These are phyloP conservation scores for Annulohypoxylon maeteangense DNA, from an alignment of 495 filamentous ascomycete genomes.

Conservation along the genomic window DNA sequence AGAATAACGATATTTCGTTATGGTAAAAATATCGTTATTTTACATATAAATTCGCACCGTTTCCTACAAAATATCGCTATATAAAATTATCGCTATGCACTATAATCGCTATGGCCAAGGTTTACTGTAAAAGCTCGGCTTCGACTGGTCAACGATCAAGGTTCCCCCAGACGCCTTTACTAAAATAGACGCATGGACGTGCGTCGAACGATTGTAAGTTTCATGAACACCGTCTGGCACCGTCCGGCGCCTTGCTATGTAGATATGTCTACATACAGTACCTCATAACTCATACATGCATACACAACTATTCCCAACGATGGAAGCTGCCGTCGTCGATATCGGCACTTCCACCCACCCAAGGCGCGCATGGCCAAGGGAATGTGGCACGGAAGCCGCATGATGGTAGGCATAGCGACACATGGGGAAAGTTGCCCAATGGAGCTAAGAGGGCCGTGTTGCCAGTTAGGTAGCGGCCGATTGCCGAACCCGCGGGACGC, in stretches of 20 bases:
- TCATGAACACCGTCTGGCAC: background rate
- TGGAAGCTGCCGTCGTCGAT: slow-evolving; percentile 11
- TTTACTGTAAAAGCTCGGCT: background rate
- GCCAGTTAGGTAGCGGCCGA: slow-evolving; percentile 45
- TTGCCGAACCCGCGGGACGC: slow-evolving; percentile 43
- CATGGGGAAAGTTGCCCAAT: slow-evolving; percentile 37
- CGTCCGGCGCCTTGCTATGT: background rate
- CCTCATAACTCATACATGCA: background rate
- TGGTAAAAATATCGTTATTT: too few relatives aligned
- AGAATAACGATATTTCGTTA: too few relatives aligned
- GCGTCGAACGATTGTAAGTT: slow-evolving; percentile 17
- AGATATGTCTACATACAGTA: background rate
- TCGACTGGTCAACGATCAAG: background rate
- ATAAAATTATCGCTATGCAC: too few relatives aligned
- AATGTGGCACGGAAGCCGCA: slow-evolving; percentile 36
- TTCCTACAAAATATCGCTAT: too few relatives aligned
- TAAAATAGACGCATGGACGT: slow-evolving; percentile 5
- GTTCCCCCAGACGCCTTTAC: slow-evolving; percentile 3
- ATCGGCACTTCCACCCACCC: slow-evolving; percentile 5
- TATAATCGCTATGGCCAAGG: too few relatives aligned
- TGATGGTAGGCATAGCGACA: slow-evolving; percentile 28
- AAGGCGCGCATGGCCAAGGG: slow-evolving; percentile 13
- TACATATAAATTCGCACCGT: too few relatives aligned
- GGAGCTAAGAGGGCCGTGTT: slow-evolving; percentile 40
- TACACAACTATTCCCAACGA: slow-evolving; percentile 16